Evolutionary conservation across 2,329 filamentous ascomycete species (phyloP).

Genomic region (Diaporthe citri): DNA sequence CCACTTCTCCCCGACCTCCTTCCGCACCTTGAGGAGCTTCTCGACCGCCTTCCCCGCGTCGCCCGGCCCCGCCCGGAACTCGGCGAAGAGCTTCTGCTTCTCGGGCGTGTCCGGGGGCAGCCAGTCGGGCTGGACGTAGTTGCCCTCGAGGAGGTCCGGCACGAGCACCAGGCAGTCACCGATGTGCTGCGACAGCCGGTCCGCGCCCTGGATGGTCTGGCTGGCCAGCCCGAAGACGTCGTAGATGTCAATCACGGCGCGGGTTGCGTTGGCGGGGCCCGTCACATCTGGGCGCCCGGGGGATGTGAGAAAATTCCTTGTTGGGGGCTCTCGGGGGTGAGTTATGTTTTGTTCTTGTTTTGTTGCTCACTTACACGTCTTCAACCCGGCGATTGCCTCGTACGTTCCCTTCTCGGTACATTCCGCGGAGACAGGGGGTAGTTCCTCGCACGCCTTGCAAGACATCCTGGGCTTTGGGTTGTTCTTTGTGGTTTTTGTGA

Average conservation of each 20-base stretch:
- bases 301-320: background rate
- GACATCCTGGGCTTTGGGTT: slow-evolving; percentile 38
- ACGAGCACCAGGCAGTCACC: slow-evolving; percentile 55
- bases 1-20: slow-evolving; percentile 50
- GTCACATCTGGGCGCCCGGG: slow-evolving; percentile 49
- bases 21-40: slow-evolving; percentile 49
- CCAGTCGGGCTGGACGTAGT: slow-evolving; percentile 48
- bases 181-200: slow-evolving; percentile 55
- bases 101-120: slow-evolving; percentile 58
- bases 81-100: slow-evolving; percentile 51
- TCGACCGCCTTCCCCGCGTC: slow-evolving; percentile 46
- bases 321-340: background rate
- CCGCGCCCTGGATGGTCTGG: slow-evolving; percentile 63
- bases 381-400: slow-evolving; percentile 54
- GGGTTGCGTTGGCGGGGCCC: slow-evolving; percentile 50
- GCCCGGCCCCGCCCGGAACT: slow-evolving; percentile 51
- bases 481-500: background rate
- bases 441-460: slow-evolving; percentile 48
- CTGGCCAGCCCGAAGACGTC: slow-evolving; percentile 61
- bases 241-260: slow-evolving; percentile 59
- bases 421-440: slow-evolving; percentile 54
- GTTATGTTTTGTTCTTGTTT: background rate
- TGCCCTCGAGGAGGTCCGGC: slow-evolving; percentile 56
- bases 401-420: slow-evolving; percentile 57
- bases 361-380: slow-evolving; percentile 53